Evolutionary conservation across 345 rosid genomes (phyloP).

Genomic region (Cardamine occulta): DNA sequence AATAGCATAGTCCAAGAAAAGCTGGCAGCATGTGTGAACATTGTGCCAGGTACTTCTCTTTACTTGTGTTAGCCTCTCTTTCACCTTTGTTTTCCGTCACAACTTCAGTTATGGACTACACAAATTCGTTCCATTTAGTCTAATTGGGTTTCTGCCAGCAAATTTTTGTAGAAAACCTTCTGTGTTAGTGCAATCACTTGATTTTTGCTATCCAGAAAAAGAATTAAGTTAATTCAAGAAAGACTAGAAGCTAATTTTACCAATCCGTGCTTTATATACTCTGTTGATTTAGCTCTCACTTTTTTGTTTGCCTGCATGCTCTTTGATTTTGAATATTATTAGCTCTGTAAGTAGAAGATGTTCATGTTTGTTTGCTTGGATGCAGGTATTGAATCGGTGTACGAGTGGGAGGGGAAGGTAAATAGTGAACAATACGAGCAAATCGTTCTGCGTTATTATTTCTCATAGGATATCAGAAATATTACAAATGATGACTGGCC

Average conservation of each 20-base stretch:
- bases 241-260: neutral
- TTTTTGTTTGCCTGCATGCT: conserved; percentile 12
- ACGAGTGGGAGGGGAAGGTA: conserved; percentile 94
- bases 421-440: neutral
- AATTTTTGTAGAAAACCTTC: neutral
- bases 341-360: neutral
- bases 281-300: neutral
- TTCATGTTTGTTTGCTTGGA: conserved; percentile 25
- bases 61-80: conserved; percentile 15
- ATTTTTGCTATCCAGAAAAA: neutral
- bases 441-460: neutral
- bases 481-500: neutral
- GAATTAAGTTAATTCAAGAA: neutral
- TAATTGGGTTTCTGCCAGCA: neutral
- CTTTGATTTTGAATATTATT: neutral
- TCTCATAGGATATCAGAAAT: neutral
- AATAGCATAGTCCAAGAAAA: conserved; percentile 76
- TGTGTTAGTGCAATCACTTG: neutral
- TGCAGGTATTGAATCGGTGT: conserved; percentile 88
- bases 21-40: conserved; percentile 93
- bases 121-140: conserved; percentile 1
- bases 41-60: conserved; percentile 67
- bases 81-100: neutral
- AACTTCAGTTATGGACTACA: neutral
- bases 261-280: neutral